Evolutionary conservation across 1,139 yeast genomes (phyloP).

Genomic region (Yamadazyma taylorii): DNA sequence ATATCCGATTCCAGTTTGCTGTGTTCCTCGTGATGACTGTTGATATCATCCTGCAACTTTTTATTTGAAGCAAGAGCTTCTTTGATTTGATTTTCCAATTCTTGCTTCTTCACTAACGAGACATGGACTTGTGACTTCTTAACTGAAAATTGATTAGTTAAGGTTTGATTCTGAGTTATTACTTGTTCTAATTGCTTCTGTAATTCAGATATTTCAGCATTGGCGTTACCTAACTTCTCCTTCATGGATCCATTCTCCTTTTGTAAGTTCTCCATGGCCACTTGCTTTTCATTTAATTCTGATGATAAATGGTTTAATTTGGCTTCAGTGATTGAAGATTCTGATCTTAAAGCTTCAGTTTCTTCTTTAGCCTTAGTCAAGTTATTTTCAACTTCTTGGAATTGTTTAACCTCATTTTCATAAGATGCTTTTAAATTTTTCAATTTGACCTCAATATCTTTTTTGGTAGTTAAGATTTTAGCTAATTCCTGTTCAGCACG

Average conservation of each 20-base stretch:
- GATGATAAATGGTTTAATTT: slow-evolving; percentile 70
- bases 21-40: slow-evolving; percentile 22
- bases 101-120: slow-evolving; percentile 55
- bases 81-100: slow-evolving; percentile 29
- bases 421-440: slow-evolving; percentile 66
- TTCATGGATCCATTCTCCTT: slow-evolving; percentile 63
- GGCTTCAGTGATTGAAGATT: slow-evolving; percentile 79
- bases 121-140: slow-evolving; percentile 69
- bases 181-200: slow-evolving; percentile 55
- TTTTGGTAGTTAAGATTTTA: slow-evolving; percentile 61
- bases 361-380: slow-evolving; percentile 64
- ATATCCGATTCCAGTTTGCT: slow-evolving; percentile 35
- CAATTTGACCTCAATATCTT: slow-evolving; percentile 71
- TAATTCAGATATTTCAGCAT: slow-evolving; percentile 64
- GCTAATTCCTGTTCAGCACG: slow-evolving; percentile 77
- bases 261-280: slow-evolving; percentile 63
- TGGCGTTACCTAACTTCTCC: slow-evolving; percentile 65
- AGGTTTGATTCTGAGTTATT: slow-evolving; percentile 55
- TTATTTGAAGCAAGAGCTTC: slow-evolving; percentile 28
- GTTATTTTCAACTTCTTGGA: slow-evolving; percentile 63
- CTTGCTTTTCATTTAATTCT: slow-evolving; percentile 62
- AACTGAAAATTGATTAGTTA: slow-evolving; percentile 63
- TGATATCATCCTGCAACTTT: slow-evolving; percentile 25
- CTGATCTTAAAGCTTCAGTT: slow-evolving; percentile 70
- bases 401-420: slow-evolving; percentile 77